Percentiles rank a stretch among this genome's conserved stretches.
These are phyloP conservation scores for Blastobotrys americana DNA, from an alignment of 805 yeast genomes.

Conservation along the genomic window DNA sequence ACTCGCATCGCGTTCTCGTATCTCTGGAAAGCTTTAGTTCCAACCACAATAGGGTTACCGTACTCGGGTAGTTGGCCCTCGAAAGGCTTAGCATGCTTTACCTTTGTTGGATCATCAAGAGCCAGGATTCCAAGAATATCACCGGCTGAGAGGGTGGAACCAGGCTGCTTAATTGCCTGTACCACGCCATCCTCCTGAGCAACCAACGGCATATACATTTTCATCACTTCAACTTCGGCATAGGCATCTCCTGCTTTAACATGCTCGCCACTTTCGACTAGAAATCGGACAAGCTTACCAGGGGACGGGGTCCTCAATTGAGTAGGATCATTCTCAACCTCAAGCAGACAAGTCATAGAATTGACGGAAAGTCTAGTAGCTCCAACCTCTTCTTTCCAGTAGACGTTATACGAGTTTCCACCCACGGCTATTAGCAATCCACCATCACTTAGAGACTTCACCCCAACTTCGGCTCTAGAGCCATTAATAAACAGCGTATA, in stretches of 20 bases:
- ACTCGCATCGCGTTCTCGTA: constrained; percentile 53
- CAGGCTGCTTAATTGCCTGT: constrained; percentile 94
- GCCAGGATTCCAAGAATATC: constrained; percentile 93
- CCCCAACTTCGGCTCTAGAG: constrained; percentile 80
- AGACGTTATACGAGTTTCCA: constrained; percentile 90
- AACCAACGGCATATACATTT: constrained; percentile 96
- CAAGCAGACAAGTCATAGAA: constrained; percentile 87
- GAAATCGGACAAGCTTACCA: constrained; percentile 88
- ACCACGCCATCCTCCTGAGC: constrained; percentile 91
- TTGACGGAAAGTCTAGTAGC: constrained; percentile 94
- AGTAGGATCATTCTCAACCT: constrained; percentile 96
- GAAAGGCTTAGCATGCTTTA: constrained; percentile 90
- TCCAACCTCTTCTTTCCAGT: constrained; percentile 96
- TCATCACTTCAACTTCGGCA: constrained; percentile 99
- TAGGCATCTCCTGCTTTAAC: constrained; percentile 84
- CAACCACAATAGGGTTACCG: constrained; percentile 76
- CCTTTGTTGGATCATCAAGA: constrained; percentile 93
- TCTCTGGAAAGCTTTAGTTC: constrained; percentile 76
- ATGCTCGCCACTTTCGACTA: constrained; percentile 95
- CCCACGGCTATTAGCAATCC: constrained; percentile 82
- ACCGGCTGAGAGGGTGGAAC: constrained; percentile 94
- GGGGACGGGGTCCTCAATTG: constrained; percentile 98
- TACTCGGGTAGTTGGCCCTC: constrained; percentile 88
- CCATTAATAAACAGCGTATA: constrained; percentile 92
- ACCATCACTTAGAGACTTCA: constrained; percentile 86